Percentiles rank a stretch among this genome's conserved stretches.
These are phyloP conservation scores for Xylaria nigripes DNA, from an alignment of 495 filamentous ascomycete species.

Conservation along the genomic window DNA sequence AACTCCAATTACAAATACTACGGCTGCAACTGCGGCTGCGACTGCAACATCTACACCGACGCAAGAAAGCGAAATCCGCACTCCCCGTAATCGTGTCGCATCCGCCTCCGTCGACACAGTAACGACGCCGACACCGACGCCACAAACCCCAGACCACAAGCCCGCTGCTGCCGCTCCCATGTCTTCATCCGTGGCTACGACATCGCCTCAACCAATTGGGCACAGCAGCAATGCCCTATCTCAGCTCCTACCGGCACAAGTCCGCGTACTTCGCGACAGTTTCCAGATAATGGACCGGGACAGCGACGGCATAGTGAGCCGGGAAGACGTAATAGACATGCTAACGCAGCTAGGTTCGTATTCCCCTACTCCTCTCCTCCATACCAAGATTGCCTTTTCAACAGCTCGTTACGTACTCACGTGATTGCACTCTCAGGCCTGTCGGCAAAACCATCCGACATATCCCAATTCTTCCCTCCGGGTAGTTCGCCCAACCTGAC, in stretches of 20 bases:
- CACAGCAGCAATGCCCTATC: conserved; percentile 49
- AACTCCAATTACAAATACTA: no score
- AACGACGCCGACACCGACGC: conserved; percentile 30
- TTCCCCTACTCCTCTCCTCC: neutral
- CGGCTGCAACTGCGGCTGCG: neutral
- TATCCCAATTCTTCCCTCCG: conserved; percentile 70
- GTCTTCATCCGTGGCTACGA: conserved; percentile 24
- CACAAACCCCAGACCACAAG: no score
- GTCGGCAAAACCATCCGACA: conserved; percentile 35
- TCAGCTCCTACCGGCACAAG: conserved; percentile 57
- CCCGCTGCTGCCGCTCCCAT: conserved; percentile 31
- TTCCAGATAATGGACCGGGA: conserved; percentile 82
- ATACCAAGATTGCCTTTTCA: no score
- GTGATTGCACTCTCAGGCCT: conserved; percentile 1
- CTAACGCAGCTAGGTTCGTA: conserved; percentile 62
- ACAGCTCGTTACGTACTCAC: no score
- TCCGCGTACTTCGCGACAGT: conserved; percentile 69
- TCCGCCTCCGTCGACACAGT: conserved; percentile 23
- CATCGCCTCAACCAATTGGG: conserved; percentile 20
- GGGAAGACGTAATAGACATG: conserved; percentile 73
- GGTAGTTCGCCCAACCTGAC: conserved; percentile 60
- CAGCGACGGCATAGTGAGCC: conserved; percentile 65
- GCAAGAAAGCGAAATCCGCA: conserved; percentile 27
- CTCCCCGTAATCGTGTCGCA: conserved; percentile 30
- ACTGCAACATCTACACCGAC: conserved; percentile 18